Evolutionary conservation across 148 eudicot species (phyloP).

Genomic region (Rhododendron henanense): DNA sequence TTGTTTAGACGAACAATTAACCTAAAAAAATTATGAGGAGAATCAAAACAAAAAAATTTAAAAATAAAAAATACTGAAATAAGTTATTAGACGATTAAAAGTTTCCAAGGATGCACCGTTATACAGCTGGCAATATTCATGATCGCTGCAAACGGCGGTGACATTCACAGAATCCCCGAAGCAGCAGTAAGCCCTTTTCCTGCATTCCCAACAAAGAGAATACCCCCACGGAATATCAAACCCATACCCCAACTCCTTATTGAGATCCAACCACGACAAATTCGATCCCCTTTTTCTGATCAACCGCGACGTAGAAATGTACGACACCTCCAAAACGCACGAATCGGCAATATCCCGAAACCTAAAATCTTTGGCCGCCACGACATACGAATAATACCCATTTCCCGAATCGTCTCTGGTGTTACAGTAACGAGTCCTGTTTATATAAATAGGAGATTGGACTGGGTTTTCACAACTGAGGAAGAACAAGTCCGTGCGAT

Average conservation of each 20-base stretch:
- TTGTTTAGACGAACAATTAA: too few species aligned
- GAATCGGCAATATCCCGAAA: slow-evolving; percentile 14
- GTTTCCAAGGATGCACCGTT: too few species aligned
- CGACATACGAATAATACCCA: background rate
- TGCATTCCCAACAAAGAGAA: too few species aligned
- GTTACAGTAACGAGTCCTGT: background rate
- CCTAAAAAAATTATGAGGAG: too few species aligned
- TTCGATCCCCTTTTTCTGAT: background rate
- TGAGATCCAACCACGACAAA: slow-evolving; percentile 1
- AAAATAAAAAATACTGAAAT: too few species aligned
- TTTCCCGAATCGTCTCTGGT: background rate
- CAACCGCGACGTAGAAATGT: background rate
- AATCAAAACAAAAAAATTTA: too few species aligned
- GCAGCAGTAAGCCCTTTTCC: too few species aligned
- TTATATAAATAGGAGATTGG: background rate
- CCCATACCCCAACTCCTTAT: slow-evolving; percentile 13
- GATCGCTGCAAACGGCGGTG: too few species aligned
- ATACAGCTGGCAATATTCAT: too few species aligned
- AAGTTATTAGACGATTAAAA: too few species aligned
- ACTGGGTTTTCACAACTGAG: slow-evolving; percentile 3
- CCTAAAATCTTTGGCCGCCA: background rate
- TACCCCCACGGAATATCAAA: slow-evolving; percentile 6
- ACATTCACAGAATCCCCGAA: too few species aligned
- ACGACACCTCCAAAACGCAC: background rate
- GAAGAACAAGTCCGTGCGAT: too few species aligned